Evolutionary conservation across 768 basidiomycete species (phyloP).

Genomic region (Trametes elegans): DNA sequence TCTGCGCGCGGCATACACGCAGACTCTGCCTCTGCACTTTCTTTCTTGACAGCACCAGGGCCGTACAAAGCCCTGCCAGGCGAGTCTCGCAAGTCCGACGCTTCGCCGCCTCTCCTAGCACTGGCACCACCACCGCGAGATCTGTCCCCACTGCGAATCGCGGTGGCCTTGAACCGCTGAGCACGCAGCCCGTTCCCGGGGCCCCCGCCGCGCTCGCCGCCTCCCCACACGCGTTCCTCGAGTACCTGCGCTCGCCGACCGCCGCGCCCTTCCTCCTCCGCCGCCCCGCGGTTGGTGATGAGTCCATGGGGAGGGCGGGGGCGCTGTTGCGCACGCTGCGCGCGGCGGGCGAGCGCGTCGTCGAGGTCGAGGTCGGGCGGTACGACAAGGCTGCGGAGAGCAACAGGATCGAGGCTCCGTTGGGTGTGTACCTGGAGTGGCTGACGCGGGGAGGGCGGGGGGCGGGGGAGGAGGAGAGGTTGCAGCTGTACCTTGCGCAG

Average conservation of each 20-base stretch:
- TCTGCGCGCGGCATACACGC: neutral
- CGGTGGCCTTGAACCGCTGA: neutral
- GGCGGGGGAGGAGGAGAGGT: neutral
- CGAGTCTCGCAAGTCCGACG: no score
- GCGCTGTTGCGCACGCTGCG: conserved; percentile 17
- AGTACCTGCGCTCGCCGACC: neutral
- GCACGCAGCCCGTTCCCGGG: conserved; percentile 4
- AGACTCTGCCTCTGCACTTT: neutral
- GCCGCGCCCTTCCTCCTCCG: conserved; percentile 4
- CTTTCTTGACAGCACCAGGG: no score
- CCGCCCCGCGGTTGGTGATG: neutral
- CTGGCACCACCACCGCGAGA: neutral
- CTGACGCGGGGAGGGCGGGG: neutral
- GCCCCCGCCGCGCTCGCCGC: neutral
- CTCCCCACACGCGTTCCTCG: conserved; percentile 4
- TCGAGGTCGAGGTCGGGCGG: conserved; percentile 26
- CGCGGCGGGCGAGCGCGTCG: conserved; percentile 10
- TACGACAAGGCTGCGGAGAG: conserved; percentile 13
- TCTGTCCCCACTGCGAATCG: neutral
- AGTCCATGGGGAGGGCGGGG: neutral
- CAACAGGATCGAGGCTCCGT: conserved; percentile 15
- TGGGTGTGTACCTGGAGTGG: conserved; percentile 25
- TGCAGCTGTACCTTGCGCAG: conserved; percentile 21
- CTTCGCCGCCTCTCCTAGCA: neutral
- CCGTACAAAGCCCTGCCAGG: no score